Base-by-base conservation (phyloP, 164 flowering plant genomes). In the Saururus chinensis region DNA sequence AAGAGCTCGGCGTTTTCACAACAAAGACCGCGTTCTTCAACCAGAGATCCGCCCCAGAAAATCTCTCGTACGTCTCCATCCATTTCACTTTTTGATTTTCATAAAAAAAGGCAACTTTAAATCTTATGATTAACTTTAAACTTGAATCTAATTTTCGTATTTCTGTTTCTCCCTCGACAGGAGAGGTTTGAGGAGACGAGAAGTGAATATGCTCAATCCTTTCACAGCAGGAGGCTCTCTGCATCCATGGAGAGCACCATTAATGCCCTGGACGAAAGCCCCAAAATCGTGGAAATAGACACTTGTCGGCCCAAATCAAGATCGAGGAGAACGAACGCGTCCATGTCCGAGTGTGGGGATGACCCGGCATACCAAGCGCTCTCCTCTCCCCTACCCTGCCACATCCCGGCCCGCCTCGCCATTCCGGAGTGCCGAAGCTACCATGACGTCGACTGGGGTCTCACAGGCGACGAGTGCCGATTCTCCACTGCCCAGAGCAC, bases 271-370 rank as follows among this genome's bases (percentile, higher is more conserved):
- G 92, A 87, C 17, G 90, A 84, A 9, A 82, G 81, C 65, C 90
- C 98, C 0, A 92, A 88, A 58, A 92, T 85, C 12, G 98, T 87
- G 0, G 98, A 92, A 55, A 86, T 88, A 19, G 98, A 91, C 64
- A 85, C 87, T 0, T 76, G 48, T 68, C 82, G 78, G 68, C 79
- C 91, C 0, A 70, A 75, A 64, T 75, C 87, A 10, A 78, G 96
- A 56, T 76, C 84, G 17, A 78, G 57, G 11, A 61, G 84, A 45
- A 75, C 70, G 45, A 75, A 62, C 70, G 57, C 73, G 2, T 66
- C 81, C 10, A 51, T 71, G 54, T 80, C 86, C 0, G 87, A 83
- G 41, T 77, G 53, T n/a, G 70, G 80, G 1, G 88, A 82, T 51
- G 86, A 80, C 58, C 61, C 64, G 4, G 49, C 64, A 40, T 73